These are phyloP conservation scores for Helianthus tuberosus DNA, from an alignment of 129 eudicot genomes.

Conservation along the genomic window DNA sequence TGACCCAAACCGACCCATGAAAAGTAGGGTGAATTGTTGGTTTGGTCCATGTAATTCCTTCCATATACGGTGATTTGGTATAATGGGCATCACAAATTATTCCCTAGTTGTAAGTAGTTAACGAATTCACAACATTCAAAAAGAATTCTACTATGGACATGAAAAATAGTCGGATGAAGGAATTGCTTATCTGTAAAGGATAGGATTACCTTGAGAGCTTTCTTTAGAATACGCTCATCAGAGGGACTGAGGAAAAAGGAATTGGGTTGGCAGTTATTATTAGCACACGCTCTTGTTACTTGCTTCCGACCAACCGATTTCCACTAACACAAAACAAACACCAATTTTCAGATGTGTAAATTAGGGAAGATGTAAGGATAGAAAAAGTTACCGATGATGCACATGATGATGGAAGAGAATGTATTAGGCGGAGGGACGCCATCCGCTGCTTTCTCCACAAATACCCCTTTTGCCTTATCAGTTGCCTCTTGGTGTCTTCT, in stretches of 20 bases:
- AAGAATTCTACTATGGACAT: too few species aligned
- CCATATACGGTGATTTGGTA: too few species aligned
- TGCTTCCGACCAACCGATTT: constrained; percentile 24
- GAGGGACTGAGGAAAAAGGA: constrained; percentile 42
- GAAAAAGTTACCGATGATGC: constrained; percentile 19
- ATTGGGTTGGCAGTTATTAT: constrained; percentile 23
- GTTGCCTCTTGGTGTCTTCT: too few species aligned
- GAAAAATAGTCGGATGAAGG: too few species aligned
- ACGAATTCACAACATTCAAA: too few species aligned
- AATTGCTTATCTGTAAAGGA: too few species aligned
- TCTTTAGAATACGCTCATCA: constrained; percentile 52
- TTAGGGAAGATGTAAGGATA: neutral
- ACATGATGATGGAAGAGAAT: constrained; percentile 20
- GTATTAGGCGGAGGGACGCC: constrained; percentile 2
- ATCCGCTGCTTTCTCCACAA: neutral
- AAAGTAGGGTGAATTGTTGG: too few species aligned
- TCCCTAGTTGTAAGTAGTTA: too few species aligned
- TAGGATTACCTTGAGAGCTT: constrained; percentile 48
- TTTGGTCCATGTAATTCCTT: too few species aligned
- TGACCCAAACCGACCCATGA: too few species aligned
- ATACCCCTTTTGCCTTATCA: too few species aligned
- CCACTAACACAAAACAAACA: constrained; percentile 17
- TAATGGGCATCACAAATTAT: too few species aligned
- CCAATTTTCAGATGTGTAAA: neutral
- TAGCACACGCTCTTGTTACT: constrained; percentile 1